Percentiles rank a stretch among this genome's conserved stretches.
Evolutionary conservation across 306 rosid genomes (phyloP).

Genomic region (Fragaria nilgerrensis): DNA sequence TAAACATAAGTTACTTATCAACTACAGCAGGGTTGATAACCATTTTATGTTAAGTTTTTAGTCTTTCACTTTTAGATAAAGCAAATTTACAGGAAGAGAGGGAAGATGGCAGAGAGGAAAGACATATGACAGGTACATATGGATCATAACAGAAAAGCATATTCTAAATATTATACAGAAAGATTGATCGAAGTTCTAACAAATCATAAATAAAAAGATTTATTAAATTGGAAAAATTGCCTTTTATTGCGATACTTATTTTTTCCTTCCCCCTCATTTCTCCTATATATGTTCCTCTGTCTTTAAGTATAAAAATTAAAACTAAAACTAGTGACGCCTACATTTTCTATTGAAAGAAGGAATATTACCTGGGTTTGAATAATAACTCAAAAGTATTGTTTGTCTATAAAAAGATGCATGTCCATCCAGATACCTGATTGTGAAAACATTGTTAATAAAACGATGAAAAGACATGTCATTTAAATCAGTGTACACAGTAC

Average conservation of each 20-base stretch:
- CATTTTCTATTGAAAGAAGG: background rate
- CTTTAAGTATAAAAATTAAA: background rate
- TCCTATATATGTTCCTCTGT: background rate
- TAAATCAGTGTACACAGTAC: background rate
- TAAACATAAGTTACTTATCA: background rate
- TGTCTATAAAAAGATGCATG: constrained; percentile 78
- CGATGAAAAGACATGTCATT: constrained; percentile 8
- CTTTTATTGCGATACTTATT: too few species aligned
- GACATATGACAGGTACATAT: background rate
- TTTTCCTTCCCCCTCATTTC: background rate
- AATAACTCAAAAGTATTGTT: constrained; percentile 63
- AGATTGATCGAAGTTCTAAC: too few species aligned
- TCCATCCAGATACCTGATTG: constrained; percentile 71
- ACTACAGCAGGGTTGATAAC: background rate
- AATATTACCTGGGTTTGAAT: constrained; percentile 67
- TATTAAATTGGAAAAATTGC: too few species aligned
- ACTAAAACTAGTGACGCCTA: background rate
- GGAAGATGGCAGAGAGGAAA: background rate
- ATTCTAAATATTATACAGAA: too few species aligned
- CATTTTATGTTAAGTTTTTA: background rate
- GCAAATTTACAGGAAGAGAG: background rate
- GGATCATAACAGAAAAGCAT: too few species aligned
- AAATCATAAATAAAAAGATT: too few species aligned
- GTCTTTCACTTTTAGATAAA: background rate
- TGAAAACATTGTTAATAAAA: constrained; percentile 19